Conservation (phyloP, 257 asterid species). For the Nicotiana tabacum region DNA sequence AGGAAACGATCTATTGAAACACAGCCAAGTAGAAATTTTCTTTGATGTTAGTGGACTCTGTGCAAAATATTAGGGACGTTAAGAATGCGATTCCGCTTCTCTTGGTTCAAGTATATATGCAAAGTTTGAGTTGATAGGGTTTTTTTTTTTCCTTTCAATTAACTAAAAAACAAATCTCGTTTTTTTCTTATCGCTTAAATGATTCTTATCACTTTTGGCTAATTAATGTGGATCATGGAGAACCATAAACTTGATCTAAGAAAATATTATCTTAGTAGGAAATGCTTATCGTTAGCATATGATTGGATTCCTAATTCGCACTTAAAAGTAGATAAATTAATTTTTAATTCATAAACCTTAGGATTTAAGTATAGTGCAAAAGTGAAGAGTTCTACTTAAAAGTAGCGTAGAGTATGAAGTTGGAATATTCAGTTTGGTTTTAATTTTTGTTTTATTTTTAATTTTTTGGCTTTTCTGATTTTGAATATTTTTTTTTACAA, state of each 20-base stretch:
- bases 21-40: neutral
- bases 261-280: neutral
- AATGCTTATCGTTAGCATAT: slow-evolving; percentile 6
- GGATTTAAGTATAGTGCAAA: neutral
- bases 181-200: too few species aligned
- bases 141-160: neutral
- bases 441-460: too few species aligned
- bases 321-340: slow-evolving; percentile 10
- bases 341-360: slow-evolving; percentile 5
- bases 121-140: slow-evolving; percentile 26
- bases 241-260: neutral
- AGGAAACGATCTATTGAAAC: neutral
- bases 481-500: too few species aligned
- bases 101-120: slow-evolving; percentile 36
- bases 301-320: slow-evolving; percentile 10
- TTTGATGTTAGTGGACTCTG: neutral
- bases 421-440: neutral
- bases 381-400: neutral
- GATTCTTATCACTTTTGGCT: neutral
- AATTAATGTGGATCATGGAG: neutral
- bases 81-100: slow-evolving; percentile 40
- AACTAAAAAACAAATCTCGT: neutral
- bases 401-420: neutral
- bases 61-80: neutral
- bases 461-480: too few species aligned